Percentiles rank a stretch among this genome's conserved stretches.
Evolutionary conservation across 2,329 filamentous ascomycete genomes (phyloP).

Genomic region (Daldinia eschscholtzii): DNA sequence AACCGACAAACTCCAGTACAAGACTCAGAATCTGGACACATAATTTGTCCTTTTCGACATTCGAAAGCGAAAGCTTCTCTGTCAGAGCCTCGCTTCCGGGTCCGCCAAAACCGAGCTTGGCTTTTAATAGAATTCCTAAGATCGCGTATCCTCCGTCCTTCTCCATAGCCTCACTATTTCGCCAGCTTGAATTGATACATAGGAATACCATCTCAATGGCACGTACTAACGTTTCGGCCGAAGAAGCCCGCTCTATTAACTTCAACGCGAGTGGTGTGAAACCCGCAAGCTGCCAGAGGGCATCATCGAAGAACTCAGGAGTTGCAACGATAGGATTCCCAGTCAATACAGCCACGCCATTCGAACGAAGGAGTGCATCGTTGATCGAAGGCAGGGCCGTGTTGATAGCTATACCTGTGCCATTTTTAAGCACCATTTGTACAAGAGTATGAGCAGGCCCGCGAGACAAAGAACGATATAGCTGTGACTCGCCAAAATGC

Average conservation of each 20-base stretch:
- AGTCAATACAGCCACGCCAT: constrained; percentile 84
- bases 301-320: constrained; percentile 89
- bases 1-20: constrained; percentile 89
- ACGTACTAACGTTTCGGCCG: constrained; percentile 77
- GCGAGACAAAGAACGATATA: constrained; percentile 82
- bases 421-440: constrained; percentile 77
- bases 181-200: constrained; percentile 90
- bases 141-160: constrained; percentile 94
- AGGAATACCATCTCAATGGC: constrained; percentile 87
- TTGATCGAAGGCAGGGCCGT: constrained; percentile 88
- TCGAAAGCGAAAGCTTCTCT: constrained; percentile 61
- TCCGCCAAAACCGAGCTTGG: constrained; percentile 76
- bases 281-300: constrained; percentile 92
- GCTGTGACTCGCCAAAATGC: constrained; percentile 79
- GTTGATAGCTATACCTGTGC: constrained; percentile 86
- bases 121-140: constrained; percentile 83
- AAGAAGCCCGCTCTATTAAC: constrained; percentile 81
- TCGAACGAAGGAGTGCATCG: constrained; percentile 83
- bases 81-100: constrained; percentile 53
- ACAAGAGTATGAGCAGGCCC: constrained; percentile 76
- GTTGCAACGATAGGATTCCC: constrained; percentile 85
- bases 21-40: constrained; percentile 77
- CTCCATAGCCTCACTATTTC: constrained; percentile 98
- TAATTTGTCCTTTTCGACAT: constrained; percentile 67
- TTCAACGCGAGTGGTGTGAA: constrained; percentile 88